Base-by-base conservation (phyloP, 2,329 filamentous ascomycete genomes). In the Rhexocercosporidium sp. region DNA sequence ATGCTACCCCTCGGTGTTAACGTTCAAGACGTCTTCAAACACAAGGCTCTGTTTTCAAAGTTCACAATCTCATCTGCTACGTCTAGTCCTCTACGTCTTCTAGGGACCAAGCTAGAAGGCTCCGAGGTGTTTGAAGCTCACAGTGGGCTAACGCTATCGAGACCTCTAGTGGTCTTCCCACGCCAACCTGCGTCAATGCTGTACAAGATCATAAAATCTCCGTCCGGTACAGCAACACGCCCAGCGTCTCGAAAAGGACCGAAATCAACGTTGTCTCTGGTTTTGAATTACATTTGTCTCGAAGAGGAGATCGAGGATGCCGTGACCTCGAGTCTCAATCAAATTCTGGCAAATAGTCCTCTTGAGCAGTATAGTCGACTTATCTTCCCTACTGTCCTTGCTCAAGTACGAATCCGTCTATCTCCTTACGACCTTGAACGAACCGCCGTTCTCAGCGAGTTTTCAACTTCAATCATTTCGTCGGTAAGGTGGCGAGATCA, bases 21-120 rank as follows among this genome's bases (percentile, higher is more conserved):
- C 71, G 96, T 99, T 6, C 94, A 98, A 75, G 96, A 99, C 73
- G 88, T 96, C 31, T 98, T 98, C 82, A 97, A 97, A 77, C 88
- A 93, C 70, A 82, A 89, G 8, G 85, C 88, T 0, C 84, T 98
- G 0, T 96, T 96, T 75, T 97, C 94, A 0, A 90, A 91, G 11
- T 99, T 99, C 77, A 97, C 92, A 16, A 90, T 99, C 62, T 94
- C 93, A 14, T 94, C 94, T 0, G 91, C 93, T 0, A 92, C 85
- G 65, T 78, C 86, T 27, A 89, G 90, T 34, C 96, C 96, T 0
- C 78, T 98, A 11, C 86, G 91, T 3, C 81, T 99, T 7, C 84
- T 92, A 54, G 86, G 86, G 63, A 92, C 92, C 70, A 84, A 88
- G 62, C 85, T 99, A 0, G 79, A 90, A 14, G 87, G 86, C 5